Evolutionary conservation across 2,329 filamentous ascomycete genomes (phyloP).

Genomic region (Nigrospora sphaerica): DNA sequence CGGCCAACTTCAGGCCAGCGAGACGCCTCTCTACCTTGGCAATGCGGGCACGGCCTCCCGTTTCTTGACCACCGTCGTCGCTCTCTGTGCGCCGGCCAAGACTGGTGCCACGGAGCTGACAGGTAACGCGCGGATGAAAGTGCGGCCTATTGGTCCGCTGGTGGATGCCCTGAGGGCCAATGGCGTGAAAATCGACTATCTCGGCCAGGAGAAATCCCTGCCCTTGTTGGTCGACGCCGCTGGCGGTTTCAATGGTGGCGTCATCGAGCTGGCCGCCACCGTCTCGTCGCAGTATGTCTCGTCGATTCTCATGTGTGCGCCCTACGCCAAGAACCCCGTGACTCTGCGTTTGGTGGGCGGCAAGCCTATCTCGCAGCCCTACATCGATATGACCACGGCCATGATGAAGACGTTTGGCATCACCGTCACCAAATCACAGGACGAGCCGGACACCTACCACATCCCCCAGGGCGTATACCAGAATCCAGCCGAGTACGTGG

Average conservation of each 20-base stretch:
- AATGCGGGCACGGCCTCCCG: conserved; percentile 95
- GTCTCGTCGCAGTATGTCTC: conserved; percentile 99
- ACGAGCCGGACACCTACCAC: conserved; percentile 85
- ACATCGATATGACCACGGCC: conserved; percentile 97
- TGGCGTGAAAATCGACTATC: conserved; percentile 78
- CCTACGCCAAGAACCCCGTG: conserved; percentile 91
- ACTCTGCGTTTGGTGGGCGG: conserved; percentile 88
- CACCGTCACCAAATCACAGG: conserved; percentile 65
- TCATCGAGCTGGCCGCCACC: conserved; percentile 87
- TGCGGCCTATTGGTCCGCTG: conserved; percentile 84
- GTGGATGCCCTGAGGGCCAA: conserved; percentile 86
- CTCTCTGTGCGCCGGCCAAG: conserved; percentile 64
- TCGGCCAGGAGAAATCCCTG: conserved; percentile 76
- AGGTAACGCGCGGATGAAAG: conserved; percentile 93
- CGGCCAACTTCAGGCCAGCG: conserved; percentile 71
- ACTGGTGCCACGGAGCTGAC: conserved; percentile 73
- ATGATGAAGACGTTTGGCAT: conserved; percentile 97
- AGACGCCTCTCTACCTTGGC: conserved; percentile 78
- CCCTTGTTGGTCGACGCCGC: conserved; percentile 78
- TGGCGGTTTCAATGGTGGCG: conserved; percentile 75
- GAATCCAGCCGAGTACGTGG: conserved; percentile 78
- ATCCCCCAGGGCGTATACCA: conserved; percentile 79
- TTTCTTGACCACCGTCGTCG: conserved; percentile 87
- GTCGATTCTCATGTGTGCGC: conserved; percentile 91
- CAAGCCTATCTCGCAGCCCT: conserved; percentile 92